These are phyloP conservation scores for Gossypium mustelinum DNA, from an alignment of 345 rosid species.

Conservation along the genomic window DNA sequence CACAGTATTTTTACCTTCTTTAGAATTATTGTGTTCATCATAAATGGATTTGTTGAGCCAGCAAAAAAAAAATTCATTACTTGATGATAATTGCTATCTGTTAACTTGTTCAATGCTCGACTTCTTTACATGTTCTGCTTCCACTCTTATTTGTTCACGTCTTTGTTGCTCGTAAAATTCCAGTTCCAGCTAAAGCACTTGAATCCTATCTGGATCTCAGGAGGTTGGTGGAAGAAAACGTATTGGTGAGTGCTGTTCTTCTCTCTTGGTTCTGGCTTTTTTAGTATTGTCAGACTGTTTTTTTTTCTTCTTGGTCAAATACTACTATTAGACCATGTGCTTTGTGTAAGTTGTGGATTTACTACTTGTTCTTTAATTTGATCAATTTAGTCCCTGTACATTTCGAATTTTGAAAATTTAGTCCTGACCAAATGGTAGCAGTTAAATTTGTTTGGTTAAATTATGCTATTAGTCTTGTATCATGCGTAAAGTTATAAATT, in stretches of 20 bases:
- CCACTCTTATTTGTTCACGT: neutral
- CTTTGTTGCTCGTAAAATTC: constrained; percentile 16
- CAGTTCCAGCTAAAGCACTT: constrained; percentile 76
- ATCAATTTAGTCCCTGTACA: too few species aligned
- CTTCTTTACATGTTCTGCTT: constrained; percentile 3
- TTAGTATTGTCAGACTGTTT: neutral
- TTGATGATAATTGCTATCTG: neutral
- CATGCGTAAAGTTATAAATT: too few species aligned
- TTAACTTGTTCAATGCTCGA: neutral
- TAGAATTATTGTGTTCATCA: neutral
- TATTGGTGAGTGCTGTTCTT: constrained; percentile 42
- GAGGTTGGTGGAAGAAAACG: constrained; percentile 70
- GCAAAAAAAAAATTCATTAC: neutral
- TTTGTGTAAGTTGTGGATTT: too few species aligned
- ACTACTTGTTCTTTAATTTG: too few species aligned
- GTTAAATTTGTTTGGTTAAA: too few species aligned
- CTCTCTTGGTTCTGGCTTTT: constrained; percentile 1
- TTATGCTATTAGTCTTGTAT: too few species aligned
- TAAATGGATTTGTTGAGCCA: constrained; percentile 2
- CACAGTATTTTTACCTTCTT: too few species aligned
- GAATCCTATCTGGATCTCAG: constrained; percentile 85
- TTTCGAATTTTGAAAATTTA: too few species aligned
- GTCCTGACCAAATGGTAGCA: too few species aligned
- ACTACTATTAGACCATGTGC: too few species aligned
- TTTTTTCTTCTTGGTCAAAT: neutral